A percentile compares a stretch with the other conserved stretches of the same genome.
phyloP scores from a whole-genome alignment of 208 protist genomes.

The Crithidia brevicula region DNA sequence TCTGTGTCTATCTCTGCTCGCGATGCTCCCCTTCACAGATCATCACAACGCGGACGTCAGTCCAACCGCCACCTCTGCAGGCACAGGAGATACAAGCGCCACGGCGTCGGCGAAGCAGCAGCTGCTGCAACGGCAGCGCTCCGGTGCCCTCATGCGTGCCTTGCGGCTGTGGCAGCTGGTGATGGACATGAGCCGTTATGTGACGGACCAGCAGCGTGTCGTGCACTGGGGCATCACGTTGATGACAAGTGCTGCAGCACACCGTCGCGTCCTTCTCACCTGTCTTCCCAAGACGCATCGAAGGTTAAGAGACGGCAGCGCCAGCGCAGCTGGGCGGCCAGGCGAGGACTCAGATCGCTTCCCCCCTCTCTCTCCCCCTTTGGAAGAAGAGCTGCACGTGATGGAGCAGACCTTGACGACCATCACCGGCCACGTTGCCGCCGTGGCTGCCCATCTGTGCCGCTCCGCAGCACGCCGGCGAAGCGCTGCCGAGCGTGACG shows the following conservation, averaged over 20 bases:
- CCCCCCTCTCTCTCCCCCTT: neutral
- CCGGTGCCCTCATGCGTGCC: conserved; percentile 27
- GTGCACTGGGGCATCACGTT: conserved; percentile 24
- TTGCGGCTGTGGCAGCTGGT: conserved; percentile 30
- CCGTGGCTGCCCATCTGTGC: conserved; percentile 33
- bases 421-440: conserved; percentile 20
- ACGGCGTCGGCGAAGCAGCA: neutral
- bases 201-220: conserved; percentile 20
- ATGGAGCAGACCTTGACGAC: conserved; percentile 17
- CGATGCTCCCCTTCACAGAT: conserved; percentile 33
- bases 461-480: conserved; percentile 22
- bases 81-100: too few relatives aligned
- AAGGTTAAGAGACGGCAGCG: neutral
- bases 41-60: too few relatives aligned
- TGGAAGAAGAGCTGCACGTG: conserved; percentile 15
- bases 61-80: too few relatives aligned
- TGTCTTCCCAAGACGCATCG: neutral
- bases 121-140: conserved; percentile 27
- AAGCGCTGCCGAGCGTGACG: neutral
- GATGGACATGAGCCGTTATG: conserved; percentile 20
- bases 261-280: conserved; percentile 20
- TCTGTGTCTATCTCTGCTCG: conserved; percentile 28
- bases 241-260: conserved; percentile 5
- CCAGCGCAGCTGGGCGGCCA: too few relatives aligned
- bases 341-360: too few relatives aligned